These are phyloP conservation scores for Diospyros lotus DNA, from an alignment of 148 eudicot species.

Conservation along the genomic window DNA sequence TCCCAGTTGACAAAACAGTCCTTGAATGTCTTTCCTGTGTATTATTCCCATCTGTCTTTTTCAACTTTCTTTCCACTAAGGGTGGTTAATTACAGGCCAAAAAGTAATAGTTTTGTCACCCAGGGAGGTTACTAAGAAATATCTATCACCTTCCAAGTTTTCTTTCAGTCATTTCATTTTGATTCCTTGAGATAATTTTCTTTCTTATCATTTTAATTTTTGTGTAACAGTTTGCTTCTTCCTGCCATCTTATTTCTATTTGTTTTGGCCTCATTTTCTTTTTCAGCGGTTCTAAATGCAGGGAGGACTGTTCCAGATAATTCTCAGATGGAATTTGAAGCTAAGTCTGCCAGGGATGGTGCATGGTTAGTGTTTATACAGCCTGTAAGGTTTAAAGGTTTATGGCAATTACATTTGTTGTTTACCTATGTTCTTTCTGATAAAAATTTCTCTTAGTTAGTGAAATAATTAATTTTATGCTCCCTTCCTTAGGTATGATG, in stretches of 20 bases:
- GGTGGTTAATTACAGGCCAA: no score
- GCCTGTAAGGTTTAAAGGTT: not conserved
- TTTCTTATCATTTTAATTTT: not conserved
- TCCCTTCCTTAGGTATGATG: slow-evolving; percentile 71
- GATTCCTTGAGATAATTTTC: no score
- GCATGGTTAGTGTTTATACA: slow-evolving; percentile 65
- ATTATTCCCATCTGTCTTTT: no score
- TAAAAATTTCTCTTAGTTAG: slow-evolving; percentile 3
- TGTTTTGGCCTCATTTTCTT: slow-evolving; percentile 1
- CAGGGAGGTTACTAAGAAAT: no score
- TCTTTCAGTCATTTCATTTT: not conserved
- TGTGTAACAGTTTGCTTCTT: not conserved
- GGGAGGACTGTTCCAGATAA: slow-evolving; percentile 53
- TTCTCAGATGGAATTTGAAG: slow-evolving; percentile 93
- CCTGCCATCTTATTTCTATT: slow-evolving; percentile 1
- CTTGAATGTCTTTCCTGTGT: no score
- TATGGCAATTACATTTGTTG: slow-evolving; percentile 1
- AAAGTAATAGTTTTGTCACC: no score
- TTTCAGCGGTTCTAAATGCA: slow-evolving; percentile 30
- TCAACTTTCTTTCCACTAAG: no score
- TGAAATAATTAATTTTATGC: slow-evolving; percentile 8
- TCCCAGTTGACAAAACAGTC: no score
- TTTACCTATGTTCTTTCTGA: not conserved
- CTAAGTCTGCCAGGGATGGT: slow-evolving; percentile 97
- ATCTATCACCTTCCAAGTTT: no score